phyloP scores from a whole-genome alignment of 768 basidiomycete species.

The Baorangia bicolor region DNA sequence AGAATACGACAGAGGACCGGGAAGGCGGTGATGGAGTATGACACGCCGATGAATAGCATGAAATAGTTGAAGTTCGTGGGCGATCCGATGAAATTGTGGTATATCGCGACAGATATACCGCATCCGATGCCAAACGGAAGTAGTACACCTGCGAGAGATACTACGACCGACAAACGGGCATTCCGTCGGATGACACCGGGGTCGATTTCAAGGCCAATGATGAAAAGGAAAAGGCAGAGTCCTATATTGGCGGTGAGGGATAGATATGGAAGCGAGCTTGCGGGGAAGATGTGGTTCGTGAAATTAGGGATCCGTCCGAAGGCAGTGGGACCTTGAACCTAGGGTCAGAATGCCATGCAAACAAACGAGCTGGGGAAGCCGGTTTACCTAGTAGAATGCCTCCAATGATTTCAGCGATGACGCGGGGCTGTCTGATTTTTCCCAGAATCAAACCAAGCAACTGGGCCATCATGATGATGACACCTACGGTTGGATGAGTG shows the following conservation, averaged over 20 bases:
- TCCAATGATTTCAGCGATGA: slow-evolving; percentile 90
- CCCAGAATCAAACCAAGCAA: slow-evolving; percentile 61
- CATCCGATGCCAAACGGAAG: slow-evolving; percentile 89
- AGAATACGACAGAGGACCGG: slow-evolving; percentile 90
- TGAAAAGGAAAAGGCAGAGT: slow-evolving; percentile 84
- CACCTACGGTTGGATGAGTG: slow-evolving; percentile 34
- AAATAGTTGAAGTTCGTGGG: slow-evolving; percentile 76
- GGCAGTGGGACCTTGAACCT: slow-evolving; percentile 43
- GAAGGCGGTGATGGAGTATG: slow-evolving; percentile 86
- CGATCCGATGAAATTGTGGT: slow-evolving; percentile 65
- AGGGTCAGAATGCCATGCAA: slow-evolving; percentile 55
- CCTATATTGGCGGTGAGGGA: slow-evolving; percentile 89
- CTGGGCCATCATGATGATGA: slow-evolving; percentile 86
- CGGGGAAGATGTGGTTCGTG: slow-evolving; percentile 81
- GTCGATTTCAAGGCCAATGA: slow-evolving; percentile 93
- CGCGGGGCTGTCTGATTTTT: slow-evolving; percentile 83
- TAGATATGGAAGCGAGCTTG: slow-evolving; percentile 67
- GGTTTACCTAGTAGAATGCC: slow-evolving; percentile 75
- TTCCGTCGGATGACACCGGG: slow-evolving; percentile 73
- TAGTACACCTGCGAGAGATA: slow-evolving; percentile 79
- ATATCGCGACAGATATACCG: slow-evolving; percentile 70
- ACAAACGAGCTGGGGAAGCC: slow-evolving; percentile 27
- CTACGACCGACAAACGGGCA: slow-evolving; percentile 58
- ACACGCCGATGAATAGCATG: slow-evolving; percentile 92
- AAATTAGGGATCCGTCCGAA: slow-evolving; percentile 88